Evolutionary conservation across 1,139 yeast genomes (phyloP).

Genomic region (Scheffersomyces parashehatae): DNA sequence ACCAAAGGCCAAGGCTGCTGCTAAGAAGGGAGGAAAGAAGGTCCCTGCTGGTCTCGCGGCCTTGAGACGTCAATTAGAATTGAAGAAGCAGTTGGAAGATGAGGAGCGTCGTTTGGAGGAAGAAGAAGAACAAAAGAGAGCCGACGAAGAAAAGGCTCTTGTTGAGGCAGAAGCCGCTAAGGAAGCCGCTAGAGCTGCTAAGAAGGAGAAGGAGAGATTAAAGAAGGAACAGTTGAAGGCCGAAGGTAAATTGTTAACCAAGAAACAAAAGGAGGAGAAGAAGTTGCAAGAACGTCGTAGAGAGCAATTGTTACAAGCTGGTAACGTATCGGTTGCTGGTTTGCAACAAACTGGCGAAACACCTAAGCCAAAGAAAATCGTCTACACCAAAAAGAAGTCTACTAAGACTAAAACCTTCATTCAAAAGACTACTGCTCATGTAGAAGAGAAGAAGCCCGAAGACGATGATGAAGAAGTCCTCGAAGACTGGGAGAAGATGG

Average conservation of each 20-base stretch:
- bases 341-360: constrained; percentile 44
- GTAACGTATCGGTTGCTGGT: constrained; percentile 76
- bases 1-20: constrained; percentile 26
- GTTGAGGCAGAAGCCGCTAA: constrained; percentile 64
- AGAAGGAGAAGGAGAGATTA: constrained; percentile 81
- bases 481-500: constrained; percentile 71
- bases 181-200: constrained; percentile 72
- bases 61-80: constrained; percentile 79
- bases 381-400: constrained; percentile 73
- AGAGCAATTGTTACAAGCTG: constrained; percentile 75
- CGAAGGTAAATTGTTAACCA: constrained; percentile 87
- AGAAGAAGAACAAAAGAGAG: constrained; percentile 64
- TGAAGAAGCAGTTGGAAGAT: constrained; percentile 81
- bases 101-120: constrained; percentile 64
- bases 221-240: constrained; percentile 82
- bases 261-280: constrained; percentile 94
- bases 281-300: constrained; percentile 86
- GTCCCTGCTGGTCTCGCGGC: constrained; percentile 82
- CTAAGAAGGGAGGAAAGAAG: constrained; percentile 63
- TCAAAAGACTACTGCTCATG: constrained; percentile 22
- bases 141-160: constrained; percentile 60
- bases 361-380: constrained; percentile 67
- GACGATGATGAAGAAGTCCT: constrained; percentile 53
- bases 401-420: constrained; percentile 38
- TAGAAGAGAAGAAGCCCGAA: constrained; percentile 20